Evolutionary conservation across 768 basidiomycete species (phyloP).

Genomic region (Vararia minispora): DNA sequence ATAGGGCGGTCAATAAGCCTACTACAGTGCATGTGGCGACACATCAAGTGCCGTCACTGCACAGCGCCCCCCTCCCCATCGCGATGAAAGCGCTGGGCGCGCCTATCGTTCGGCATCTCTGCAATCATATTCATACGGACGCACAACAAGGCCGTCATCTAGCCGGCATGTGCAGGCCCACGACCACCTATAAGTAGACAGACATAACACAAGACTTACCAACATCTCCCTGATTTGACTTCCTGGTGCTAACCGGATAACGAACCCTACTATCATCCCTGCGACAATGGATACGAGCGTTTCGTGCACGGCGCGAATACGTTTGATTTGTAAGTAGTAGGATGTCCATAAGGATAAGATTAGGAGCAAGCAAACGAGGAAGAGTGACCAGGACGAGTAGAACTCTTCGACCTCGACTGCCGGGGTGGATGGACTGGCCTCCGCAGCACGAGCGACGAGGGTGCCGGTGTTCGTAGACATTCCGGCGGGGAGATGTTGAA

Average conservation of each 20-base stretch:
- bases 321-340: slow-evolving; percentile 95
- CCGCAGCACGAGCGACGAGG: no score
- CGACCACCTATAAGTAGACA: no score
- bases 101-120: no score
- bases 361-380: slow-evolving; percentile 85
- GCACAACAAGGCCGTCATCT: no score
- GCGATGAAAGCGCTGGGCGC: no score
- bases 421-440: no score
- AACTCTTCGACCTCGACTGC: slow-evolving; percentile 69
- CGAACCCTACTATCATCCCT: slow-evolving; percentile 90
- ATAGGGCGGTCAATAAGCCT: no score
- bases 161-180: not conserved
- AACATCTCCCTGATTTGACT: slow-evolving; percentile 96
- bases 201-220: slow-evolving; percentile 38
- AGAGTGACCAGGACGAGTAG: slow-evolving; percentile 90
- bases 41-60: not conserved
- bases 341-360: slow-evolving; percentile 92
- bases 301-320: slow-evolving; percentile 92
- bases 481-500: no score
- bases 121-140: no score
- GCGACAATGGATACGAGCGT: slow-evolving; percentile 92
- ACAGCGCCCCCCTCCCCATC: no score
- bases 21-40: not conserved
- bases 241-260: slow-evolving; percentile 84
- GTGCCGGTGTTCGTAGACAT: no score